phyloP scores from a whole-genome alignment of 306 rosid genomes.

The Datisca glomerata region DNA sequence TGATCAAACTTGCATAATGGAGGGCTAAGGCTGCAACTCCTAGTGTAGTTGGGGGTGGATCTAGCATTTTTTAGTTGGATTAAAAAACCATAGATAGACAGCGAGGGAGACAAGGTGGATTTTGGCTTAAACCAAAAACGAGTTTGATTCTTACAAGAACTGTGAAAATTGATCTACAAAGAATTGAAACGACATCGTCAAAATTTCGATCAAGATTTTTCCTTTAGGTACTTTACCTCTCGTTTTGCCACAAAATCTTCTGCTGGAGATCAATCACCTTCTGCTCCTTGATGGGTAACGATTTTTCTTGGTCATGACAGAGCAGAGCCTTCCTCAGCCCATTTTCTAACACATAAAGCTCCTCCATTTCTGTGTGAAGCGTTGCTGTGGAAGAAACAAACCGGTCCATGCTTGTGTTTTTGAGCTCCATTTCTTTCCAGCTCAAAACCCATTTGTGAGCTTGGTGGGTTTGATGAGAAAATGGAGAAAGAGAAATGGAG shows the following conservation, averaged over 20 bases:
- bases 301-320: slow-evolving; percentile 6
- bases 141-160: slow-evolving; percentile 56
- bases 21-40: slow-evolving; percentile 69
- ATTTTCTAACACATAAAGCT: slow-evolving; percentile 45
- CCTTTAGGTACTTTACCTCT: slow-evolving; percentile 62
- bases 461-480: slow-evolving; percentile 8
- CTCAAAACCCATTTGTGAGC: slow-evolving; percentile 35
- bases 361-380: slow-evolving; percentile 61
- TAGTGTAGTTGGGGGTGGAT: slow-evolving; percentile 41
- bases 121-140: slow-evolving; percentile 62
- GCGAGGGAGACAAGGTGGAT: slow-evolving; percentile 40
- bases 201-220: slow-evolving; percentile 54
- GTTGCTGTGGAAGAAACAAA: slow-evolving; percentile 50
- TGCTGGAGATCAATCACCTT: slow-evolving; percentile 59
- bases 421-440: slow-evolving; percentile 56
- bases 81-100: slow-evolving; percentile 68
- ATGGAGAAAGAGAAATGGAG: background rate
- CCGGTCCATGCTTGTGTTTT: slow-evolving; percentile 50
- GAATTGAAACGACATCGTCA: slow-evolving; percentile 46
- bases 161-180: slow-evolving; percentile 55
- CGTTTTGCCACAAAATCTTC: slow-evolving; percentile 75
- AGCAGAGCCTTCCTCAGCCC: slow-evolving; percentile 35
- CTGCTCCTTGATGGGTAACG: slow-evolving; percentile 25
- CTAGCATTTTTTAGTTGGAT: slow-evolving; percentile 42
- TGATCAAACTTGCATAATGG: slow-evolving; percentile 73